These are phyloP conservation scores for Gossypium longicalyx DNA, from an alignment of 345 rosid species.

Conservation along the genomic window DNA sequence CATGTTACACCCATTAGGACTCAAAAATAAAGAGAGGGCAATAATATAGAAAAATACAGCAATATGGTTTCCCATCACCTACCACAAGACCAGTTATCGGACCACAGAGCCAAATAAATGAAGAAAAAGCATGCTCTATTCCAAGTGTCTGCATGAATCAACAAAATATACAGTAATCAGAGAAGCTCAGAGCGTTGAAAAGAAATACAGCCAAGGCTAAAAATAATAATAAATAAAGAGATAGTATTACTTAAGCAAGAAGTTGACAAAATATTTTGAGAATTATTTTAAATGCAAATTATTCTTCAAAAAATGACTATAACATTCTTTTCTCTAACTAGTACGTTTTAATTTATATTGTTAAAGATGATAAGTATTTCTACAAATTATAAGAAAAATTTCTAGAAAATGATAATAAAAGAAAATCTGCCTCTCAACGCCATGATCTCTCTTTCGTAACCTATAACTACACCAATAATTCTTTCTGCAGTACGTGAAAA, in stretches of 20 bases:
- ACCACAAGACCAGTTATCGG: constrained; percentile 99
- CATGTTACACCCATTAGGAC: not conserved
- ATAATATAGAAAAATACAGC: not conserved
- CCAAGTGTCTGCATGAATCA: constrained; percentile 86
- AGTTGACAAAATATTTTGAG: not conserved
- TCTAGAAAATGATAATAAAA: not conserved
- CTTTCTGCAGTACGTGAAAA: not conserved
- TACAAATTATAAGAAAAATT: not conserved
- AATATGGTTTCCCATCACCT: constrained; percentile 29
- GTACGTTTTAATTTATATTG: not conserved
- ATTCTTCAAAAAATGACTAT: not conserved
- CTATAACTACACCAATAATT: not conserved
- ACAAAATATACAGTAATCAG: constrained; percentile 26
- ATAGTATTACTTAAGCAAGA: not conserved
- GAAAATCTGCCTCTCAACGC: not conserved
- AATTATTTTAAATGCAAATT: not conserved
- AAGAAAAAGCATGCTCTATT: constrained; percentile 86
- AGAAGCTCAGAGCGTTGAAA: not conserved
- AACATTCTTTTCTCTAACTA: not conserved
- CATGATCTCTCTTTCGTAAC: not conserved
- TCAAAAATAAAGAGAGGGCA: not conserved
- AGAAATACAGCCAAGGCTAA: not conserved
- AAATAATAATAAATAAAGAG: not conserved
- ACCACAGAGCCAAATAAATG: constrained; percentile 97
- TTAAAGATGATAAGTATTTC: constrained; percentile 1